Evolutionary conservation across 228 moss, liverwort and hornwort species (phyloP).

Genomic region (Sphagnum fallax): DNA sequence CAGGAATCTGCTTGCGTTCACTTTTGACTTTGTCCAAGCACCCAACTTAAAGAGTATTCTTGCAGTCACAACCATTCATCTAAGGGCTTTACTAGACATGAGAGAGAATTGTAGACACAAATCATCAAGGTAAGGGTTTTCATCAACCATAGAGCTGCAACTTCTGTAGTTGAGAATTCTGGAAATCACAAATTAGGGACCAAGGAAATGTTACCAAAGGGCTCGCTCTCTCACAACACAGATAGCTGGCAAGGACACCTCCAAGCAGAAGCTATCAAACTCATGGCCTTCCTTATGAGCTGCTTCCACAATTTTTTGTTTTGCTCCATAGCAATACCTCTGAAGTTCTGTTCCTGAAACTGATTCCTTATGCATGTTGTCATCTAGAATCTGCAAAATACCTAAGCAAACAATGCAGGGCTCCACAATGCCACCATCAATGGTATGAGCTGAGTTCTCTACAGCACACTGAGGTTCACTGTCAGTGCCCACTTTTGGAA

Average conservation of each 20-base stretch:
- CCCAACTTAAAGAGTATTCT: neutral
- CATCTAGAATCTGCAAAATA: conserved; percentile 38
- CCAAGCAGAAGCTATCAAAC: conserved; percentile 75
- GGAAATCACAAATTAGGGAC: no score
- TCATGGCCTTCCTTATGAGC: conserved; percentile 53
- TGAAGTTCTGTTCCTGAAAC: neutral
- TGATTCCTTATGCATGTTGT: conserved; percentile 10
- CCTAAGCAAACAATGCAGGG: conserved; percentile 80
- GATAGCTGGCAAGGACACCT: conserved; percentile 82
- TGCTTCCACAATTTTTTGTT: conserved; percentile 38
- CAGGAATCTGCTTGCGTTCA: no score
- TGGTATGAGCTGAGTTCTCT: neutral
- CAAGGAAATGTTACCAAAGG: conserved; percentile 54
- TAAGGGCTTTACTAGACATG: neutral
- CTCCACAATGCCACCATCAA: conserved; percentile 11
- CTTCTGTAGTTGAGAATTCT: no score
- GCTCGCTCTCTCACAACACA: conserved; percentile 81
- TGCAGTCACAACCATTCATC: neutral
- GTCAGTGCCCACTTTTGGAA: conserved; percentile 8
- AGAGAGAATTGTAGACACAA: neutral
- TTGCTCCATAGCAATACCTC: conserved; percentile 8
- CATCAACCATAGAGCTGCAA: no score
- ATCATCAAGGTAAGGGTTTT: no score
- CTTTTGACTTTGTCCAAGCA: neutral
- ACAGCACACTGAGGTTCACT: conserved; percentile 12